Evolutionary conservation across 345 rosid genomes (phyloP).

Genomic region (Firmiana major): DNA sequence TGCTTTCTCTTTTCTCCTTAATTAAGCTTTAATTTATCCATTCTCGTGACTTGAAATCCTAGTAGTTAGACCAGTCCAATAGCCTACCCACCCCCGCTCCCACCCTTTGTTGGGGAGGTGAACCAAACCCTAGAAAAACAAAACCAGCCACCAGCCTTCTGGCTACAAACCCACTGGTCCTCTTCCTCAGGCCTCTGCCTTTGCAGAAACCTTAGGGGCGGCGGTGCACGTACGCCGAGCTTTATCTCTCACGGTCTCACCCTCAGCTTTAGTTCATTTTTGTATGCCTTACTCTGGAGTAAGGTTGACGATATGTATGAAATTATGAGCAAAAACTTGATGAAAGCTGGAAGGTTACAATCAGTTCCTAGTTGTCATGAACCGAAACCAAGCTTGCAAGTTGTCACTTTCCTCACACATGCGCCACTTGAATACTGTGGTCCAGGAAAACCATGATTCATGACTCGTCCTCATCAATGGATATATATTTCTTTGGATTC

Average conservation of each 20-base stretch:
- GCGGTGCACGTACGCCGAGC: not conserved
- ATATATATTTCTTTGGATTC: not conserved
- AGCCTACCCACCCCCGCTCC: not conserved
- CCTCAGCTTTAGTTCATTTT: not conserved
- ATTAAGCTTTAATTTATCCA: not conserved
- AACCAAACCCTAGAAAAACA: not conserved
- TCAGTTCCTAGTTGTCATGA: slow-evolving; percentile 9
- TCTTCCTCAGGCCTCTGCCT: not conserved
- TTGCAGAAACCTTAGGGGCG: not conserved
- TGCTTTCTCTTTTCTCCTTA: not conserved
- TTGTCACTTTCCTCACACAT: slow-evolving; percentile 21
- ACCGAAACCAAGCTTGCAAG: not conserved
- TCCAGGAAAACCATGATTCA: not conserved
- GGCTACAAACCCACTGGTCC: not conserved
- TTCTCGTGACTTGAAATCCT: not conserved
- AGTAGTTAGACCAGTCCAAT: not conserved
- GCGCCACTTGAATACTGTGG: slow-evolving; percentile 23
- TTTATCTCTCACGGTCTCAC: not conserved
- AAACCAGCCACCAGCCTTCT: not conserved
- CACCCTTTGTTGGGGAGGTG: not conserved
- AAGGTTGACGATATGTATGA: slow-evolving; percentile 1
- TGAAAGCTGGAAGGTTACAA: not conserved
- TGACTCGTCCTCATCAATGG: not conserved
- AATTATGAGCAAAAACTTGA: not conserved
- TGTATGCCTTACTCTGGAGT: not conserved